Evolutionary conservation across 2,329 filamentous ascomycete genomes (phyloP).

Genomic region (Phyllosticta citribraziliensis): DNA sequence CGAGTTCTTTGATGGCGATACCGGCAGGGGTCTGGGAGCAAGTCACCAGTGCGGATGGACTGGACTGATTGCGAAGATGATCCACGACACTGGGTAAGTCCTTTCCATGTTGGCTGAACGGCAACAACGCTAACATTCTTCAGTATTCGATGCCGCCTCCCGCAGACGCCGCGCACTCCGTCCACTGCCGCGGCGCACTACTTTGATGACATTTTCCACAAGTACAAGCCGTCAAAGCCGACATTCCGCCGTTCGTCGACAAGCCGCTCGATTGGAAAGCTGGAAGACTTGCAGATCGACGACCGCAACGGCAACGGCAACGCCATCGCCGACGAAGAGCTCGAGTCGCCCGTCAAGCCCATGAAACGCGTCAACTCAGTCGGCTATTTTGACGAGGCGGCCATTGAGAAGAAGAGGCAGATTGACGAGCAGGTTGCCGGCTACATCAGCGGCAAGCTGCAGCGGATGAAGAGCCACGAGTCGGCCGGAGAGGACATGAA

Average conservation of each 20-base stretch:
- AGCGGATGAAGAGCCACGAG: conserved; percentile 56
- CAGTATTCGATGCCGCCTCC: conserved; percentile 79
- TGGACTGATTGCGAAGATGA: conserved; percentile 89
- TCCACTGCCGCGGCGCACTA: conserved; percentile 79
- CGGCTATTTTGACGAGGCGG: conserved; percentile 44
- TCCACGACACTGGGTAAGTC: conserved; percentile 88
- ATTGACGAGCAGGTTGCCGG: conserved; percentile 57
- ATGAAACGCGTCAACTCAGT: conserved; percentile 37
- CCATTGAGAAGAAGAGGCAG: conserved; percentile 26
- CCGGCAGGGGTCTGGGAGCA: conserved; percentile 77
- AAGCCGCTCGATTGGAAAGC: conserved; percentile 63
- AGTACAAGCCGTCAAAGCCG: conserved; percentile 34
- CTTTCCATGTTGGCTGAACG: background rate
- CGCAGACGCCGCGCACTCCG: conserved; percentile 85
- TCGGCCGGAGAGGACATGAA: conserved; percentile 39
- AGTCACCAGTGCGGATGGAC: conserved; percentile 97
- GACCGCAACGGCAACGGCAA: conserved; percentile 8
- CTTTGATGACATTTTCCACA: conserved; percentile 76
- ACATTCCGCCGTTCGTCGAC: conserved; percentile 67
- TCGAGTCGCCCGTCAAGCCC: conserved; percentile 1
- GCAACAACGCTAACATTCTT: background rate
- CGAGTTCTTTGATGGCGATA: conserved; percentile 94
- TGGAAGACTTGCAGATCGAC: conserved; percentile 19
- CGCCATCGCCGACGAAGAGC: conserved; percentile 17
- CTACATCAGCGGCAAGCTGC: conserved; percentile 74